Evolutionary conservation across 371 early-diverging fungal genomes (phyloP), one percentile per base, ranked within the genome.

Genomic region (Fennellomyces sp.): DNA sequence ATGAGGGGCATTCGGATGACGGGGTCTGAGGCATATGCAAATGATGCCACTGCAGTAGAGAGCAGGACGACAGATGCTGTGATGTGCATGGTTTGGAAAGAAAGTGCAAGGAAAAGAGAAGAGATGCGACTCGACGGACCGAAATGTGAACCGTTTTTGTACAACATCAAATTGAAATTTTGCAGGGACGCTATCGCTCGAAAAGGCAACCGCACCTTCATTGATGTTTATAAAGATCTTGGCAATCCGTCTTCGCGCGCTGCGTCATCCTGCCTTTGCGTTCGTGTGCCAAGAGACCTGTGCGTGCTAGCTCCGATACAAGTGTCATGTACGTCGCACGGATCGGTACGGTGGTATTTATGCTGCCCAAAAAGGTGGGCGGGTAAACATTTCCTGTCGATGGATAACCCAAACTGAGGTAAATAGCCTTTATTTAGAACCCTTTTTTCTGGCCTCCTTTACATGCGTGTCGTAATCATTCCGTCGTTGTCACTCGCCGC

Each of bases 351-450:
- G n/a, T n/a, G n/a, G n/a, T n/a, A n/a, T n/a, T n/a, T n/a, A n/a
- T n/a, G n/a, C n/a, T 45, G 23, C 45, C 45, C 17, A 25, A 21
- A 21, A 45, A 21, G 45, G 45, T 0, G 10, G 7, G 3, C 21
- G 45, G 45, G n/a, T 23, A 45, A 45, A 45, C 45, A 45, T 45
- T n/a, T 13, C 13, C 38, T 38, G n/a, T n/a, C n/a, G n/a, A n/a
- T 45, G 10, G 17, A 8, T 6, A 45, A 8, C 12, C 45, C 21
- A 45, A 45, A 45, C 7, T 11, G 5, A 45, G 45, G 11, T 23
- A 45, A 45, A 45, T 45, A 23, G 6, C 11, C 45, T 45, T 45
- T 45, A 27, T 45, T 45, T 45, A 45, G 45, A 45, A 45, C 17
- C 17, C 10, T 39, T 11, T 15, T 39, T 4, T 5, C 35, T 13